Percentiles rank a stretch among this genome's conserved stretches.
These are phyloP conservation scores for Umbelopsis sp. DNA, from an alignment of 192 early-diverging fungal species.

Conservation along the genomic window DNA sequence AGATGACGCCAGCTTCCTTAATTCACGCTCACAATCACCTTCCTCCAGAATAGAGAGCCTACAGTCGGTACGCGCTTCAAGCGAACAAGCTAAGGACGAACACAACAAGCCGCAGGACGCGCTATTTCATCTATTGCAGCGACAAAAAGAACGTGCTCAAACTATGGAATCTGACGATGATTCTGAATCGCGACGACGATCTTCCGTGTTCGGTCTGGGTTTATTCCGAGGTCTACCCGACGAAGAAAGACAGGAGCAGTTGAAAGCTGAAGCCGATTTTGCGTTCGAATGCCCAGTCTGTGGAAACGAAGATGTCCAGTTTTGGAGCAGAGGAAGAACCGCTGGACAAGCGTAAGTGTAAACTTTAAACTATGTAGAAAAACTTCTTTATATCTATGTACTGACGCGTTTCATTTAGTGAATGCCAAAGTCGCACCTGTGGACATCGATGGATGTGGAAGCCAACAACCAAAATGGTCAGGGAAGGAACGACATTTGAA, in stretches of 20 bases:
- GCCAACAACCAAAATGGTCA: conserved; percentile 6
- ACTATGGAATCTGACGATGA: neutral
- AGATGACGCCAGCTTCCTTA: neutral
- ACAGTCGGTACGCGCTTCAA: neutral
- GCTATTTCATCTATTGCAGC: conserved; percentile 1
- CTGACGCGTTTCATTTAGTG: neutral
- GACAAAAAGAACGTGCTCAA: neutral
- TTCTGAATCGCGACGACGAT: neutral
- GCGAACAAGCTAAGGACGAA: neutral
- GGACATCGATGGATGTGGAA: conserved; percentile 21
- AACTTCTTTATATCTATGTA: neutral
- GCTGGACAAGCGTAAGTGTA: conserved; percentile 12
- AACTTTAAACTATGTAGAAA: neutral
- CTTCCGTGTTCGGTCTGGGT: neutral
- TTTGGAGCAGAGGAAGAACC: conserved; percentile 16
- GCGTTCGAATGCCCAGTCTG: conserved; percentile 5
- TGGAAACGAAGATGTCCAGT: neutral
- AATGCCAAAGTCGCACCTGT: neutral
- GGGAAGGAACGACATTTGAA: neutral
- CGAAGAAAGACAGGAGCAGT: conserved; percentile 2
- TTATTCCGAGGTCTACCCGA: conserved; percentile 5
- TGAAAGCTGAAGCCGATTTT: neutral
- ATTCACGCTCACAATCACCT: neutral
- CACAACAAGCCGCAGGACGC: neutral
- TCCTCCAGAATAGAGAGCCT: neutral